Percentiles rank a stretch among this genome's conserved stretches.
These are phyloP conservation scores for Aspergillus carlsbadensis DNA, from an alignment of 495 filamentous ascomycete species.

Conservation along the genomic window DNA sequence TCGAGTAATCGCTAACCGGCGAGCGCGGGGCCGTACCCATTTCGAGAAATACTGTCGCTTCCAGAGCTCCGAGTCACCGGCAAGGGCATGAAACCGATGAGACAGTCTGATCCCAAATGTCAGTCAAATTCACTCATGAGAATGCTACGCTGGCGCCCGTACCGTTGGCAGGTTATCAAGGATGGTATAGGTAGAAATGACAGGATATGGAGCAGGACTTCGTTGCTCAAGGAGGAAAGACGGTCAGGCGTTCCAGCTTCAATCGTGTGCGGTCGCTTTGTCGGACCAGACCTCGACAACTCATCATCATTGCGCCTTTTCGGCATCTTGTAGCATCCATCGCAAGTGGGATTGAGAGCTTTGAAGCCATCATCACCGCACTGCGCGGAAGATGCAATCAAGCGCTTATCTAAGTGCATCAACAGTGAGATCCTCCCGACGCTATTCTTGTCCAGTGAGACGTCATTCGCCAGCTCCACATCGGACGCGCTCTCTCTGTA, in stretches of 20 bases:
- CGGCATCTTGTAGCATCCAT: slow-evolving; percentile 35
- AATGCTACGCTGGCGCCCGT: slow-evolving; percentile 11
- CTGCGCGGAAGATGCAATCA: not conserved
- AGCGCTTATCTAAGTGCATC: slow-evolving; percentile 11
- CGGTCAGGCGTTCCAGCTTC: slow-evolving; percentile 31
- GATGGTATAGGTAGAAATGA: slow-evolving; percentile 69
- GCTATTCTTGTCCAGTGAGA: too few species aligned
- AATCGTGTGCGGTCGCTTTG: slow-evolving; percentile 40
- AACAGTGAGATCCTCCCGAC: not conserved
- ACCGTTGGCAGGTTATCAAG: slow-evolving; percentile 69
- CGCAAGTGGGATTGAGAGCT: not conserved
- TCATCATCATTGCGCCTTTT: slow-evolving; percentile 40
- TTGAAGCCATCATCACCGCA: not conserved
- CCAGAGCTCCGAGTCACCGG: slow-evolving; percentile 87
- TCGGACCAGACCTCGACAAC: slow-evolving; percentile 9
- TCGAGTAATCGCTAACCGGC: slow-evolving; percentile 68
- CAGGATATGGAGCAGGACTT: slow-evolving; percentile 82
- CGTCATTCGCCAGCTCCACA: not conserved
- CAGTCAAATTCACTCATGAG: not conserved
- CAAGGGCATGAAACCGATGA: slow-evolving; percentile 70
- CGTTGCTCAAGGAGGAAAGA: slow-evolving; percentile 73
- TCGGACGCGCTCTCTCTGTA: not conserved
- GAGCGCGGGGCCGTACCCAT: slow-evolving; percentile 83
- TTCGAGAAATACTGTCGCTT: slow-evolving; percentile 83
- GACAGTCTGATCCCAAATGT: slow-evolving; percentile 56